These are phyloP conservation scores for Cryphonectria parasitica DNA, from an alignment of 2,329 filamentous ascomycete genomes.

Conservation along the genomic window DNA sequence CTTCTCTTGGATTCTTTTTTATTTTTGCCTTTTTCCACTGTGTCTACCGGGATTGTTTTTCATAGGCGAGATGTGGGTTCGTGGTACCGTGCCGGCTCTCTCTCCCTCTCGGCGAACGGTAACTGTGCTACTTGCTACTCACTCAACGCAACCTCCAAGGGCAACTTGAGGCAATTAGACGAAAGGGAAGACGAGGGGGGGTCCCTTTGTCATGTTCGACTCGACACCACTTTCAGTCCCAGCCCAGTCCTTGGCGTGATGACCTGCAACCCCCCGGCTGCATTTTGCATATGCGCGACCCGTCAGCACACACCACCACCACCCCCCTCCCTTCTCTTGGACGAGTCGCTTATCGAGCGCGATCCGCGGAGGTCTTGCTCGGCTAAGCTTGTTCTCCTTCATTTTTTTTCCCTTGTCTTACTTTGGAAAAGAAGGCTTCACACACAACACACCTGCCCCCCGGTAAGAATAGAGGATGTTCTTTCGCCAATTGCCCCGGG, in stretches of 20 bases:
- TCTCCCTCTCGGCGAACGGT: background rate
- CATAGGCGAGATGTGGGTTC: constrained; percentile 17
- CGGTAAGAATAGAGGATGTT: background rate
- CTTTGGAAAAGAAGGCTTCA: constrained; percentile 6
- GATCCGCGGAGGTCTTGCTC: constrained; percentile 24
- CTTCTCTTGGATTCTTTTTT: background rate
- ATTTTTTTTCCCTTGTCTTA: background rate
- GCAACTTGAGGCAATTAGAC: constrained; percentile 20
- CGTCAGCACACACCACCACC: constrained; percentile 15
- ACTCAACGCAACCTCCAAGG: constrained; percentile 4
- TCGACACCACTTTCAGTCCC: background rate
- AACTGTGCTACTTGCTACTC: constrained; percentile 20
- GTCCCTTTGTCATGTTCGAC: background rate
- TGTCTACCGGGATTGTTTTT: constrained; percentile 20
- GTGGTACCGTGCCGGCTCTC: background rate
- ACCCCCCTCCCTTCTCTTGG: background rate
- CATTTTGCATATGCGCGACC: constrained; percentile 25
- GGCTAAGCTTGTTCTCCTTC: background rate
- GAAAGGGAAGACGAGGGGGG: constrained; percentile 11
- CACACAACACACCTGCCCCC: background rate
- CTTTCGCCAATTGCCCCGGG: background rate
- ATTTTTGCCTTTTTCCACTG: background rate
- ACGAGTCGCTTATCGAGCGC: constrained; percentile 29
- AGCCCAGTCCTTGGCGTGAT: constrained; percentile 20
- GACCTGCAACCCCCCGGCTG: constrained; percentile 23